These are phyloP conservation scores for Dalbergia oliveri DNA, from an alignment of 306 rosid species.

Conservation along the genomic window DNA sequence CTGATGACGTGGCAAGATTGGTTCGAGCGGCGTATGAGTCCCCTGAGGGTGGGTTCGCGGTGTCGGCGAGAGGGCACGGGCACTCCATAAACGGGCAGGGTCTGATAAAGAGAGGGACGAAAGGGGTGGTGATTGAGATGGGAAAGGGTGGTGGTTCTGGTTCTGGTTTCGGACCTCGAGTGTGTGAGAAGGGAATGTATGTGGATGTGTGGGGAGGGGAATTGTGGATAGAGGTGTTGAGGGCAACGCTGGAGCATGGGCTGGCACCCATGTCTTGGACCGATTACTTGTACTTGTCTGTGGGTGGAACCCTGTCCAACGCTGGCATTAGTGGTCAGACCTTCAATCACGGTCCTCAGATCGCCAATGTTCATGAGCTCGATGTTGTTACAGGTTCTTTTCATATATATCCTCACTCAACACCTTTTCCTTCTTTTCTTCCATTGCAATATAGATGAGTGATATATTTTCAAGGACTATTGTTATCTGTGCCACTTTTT, in stretches of 20 bases:
- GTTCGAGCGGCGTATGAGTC: slow-evolving; percentile 62
- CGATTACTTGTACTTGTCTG: slow-evolving; percentile 87
- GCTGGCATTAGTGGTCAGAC: slow-evolving; percentile 97
- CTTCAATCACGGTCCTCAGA: slow-evolving; percentile 95
- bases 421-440: background rate
- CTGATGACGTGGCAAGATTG: slow-evolving; percentile 60
- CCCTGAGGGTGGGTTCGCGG: slow-evolving; percentile 49
- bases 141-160: slow-evolving; percentile 13
- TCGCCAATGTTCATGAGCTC: slow-evolving; percentile 73
- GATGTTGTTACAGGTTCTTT: slow-evolving; percentile 96
- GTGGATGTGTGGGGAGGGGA: slow-evolving; percentile 98
- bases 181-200: slow-evolving; percentile 59
- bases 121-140: slow-evolving; percentile 87
- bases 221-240: slow-evolving; percentile 82
- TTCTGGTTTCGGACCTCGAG: background rate
- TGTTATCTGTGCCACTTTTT: too few species aligned
- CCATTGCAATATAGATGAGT: too few species aligned
- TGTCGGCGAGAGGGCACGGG: slow-evolving; percentile 96
- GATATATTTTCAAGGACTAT: too few species aligned
- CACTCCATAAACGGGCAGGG: slow-evolving; percentile 98
- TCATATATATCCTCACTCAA: too few species aligned
- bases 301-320: slow-evolving; percentile 95
- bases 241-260: slow-evolving; percentile 64
- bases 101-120: slow-evolving; percentile 34
- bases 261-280: slow-evolving; percentile 97